A percentile compares a stretch with the other conserved stretches of the same genome.
These are phyloP conservation scores for Canariomyces notabilis DNA, from an alignment of 2,329 filamentous ascomycete species.

Conservation along the genomic window DNA sequence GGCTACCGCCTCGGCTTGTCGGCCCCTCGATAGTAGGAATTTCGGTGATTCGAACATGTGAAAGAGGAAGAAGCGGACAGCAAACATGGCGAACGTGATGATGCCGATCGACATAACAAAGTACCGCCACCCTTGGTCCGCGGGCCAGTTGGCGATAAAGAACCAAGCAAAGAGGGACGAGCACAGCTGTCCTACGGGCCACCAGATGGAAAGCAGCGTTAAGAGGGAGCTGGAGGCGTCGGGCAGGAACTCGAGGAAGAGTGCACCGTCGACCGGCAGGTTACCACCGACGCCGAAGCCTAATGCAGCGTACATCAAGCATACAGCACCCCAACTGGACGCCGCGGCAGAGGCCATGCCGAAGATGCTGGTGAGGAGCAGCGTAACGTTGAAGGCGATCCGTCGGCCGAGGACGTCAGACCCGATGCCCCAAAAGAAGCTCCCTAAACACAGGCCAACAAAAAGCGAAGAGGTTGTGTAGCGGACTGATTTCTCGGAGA, in stretches of 20 bases:
- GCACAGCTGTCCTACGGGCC: constrained; percentile 75
- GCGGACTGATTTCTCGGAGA: constrained; percentile 65
- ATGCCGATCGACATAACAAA: constrained; percentile 67
- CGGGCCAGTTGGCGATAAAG: constrained; percentile 64
- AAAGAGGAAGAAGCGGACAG: constrained; percentile 74
- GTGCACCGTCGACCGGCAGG: constrained; percentile 70
- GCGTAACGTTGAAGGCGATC: constrained; percentile 74
- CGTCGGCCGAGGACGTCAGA: constrained; percentile 75
- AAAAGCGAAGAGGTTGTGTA: constrained; percentile 78
- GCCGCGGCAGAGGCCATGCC: constrained; percentile 65
- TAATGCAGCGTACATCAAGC: constrained; percentile 54
- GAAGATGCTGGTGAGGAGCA: constrained; percentile 70
- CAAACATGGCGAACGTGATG: constrained; percentile 71
- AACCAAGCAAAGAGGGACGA: constrained; percentile 70
- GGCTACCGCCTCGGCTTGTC: constrained; percentile 72
- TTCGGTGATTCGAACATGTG: constrained; percentile 82
- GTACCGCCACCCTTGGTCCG: constrained; percentile 71
- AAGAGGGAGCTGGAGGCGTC: constrained; percentile 67
- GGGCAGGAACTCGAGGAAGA: constrained; percentile 81
- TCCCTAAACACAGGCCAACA: constrained; percentile 70
- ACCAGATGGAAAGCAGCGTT: constrained; percentile 80
- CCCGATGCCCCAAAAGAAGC: constrained; percentile 74
- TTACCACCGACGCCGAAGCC: constrained; percentile 71
- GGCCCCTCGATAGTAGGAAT: constrained; percentile 69
- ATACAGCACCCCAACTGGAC: constrained; percentile 61